Conservation (phyloP, 2,329 filamentous ascomycete genomes). For the Zasmidium angulare region DNA sequence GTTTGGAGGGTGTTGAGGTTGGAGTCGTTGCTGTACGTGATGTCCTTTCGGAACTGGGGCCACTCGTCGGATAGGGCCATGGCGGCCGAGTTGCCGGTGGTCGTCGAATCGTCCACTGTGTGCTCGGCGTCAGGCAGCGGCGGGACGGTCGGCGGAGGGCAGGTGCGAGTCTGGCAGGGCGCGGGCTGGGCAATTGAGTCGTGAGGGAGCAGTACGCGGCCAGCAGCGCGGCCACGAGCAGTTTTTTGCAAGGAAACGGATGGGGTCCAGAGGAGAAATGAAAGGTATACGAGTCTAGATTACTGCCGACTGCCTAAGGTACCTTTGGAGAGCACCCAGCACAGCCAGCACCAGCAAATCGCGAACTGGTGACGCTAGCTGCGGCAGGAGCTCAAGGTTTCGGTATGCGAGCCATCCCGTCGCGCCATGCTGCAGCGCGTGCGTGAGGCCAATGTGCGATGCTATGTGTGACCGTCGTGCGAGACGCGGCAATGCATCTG, state of each 20-base stretch:
- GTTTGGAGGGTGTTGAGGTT: slow-evolving; percentile 44
- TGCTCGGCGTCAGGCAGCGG: background rate
- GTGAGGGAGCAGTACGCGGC: background rate
- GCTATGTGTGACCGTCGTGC: background rate
- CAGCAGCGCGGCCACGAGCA: background rate
- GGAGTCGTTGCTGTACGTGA: slow-evolving; percentile 32
- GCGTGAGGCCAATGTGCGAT: background rate
- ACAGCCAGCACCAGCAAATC: background rate
- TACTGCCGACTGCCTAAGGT: background rate
- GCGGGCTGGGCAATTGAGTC: background rate
- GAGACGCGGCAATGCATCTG: background rate
- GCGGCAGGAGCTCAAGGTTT: background rate
- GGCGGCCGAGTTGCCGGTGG: background rate
- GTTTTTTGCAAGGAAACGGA: background rate
- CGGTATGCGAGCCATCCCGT: background rate
- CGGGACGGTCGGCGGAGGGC: background rate
- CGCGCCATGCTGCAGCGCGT: background rate
- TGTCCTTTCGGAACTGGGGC: slow-evolving; percentile 26
- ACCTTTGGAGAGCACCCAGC: background rate
- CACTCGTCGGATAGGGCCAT: slow-evolving; percentile 23
- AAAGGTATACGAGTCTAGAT: background rate
- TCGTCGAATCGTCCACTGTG: background rate
- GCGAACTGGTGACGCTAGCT: background rate
- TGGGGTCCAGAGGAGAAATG: background rate
- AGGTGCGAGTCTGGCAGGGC: background rate